Evolutionary conservation across 495 filamentous ascomycete genomes (phyloP).

Genomic region (Penicillium antarcticum): DNA sequence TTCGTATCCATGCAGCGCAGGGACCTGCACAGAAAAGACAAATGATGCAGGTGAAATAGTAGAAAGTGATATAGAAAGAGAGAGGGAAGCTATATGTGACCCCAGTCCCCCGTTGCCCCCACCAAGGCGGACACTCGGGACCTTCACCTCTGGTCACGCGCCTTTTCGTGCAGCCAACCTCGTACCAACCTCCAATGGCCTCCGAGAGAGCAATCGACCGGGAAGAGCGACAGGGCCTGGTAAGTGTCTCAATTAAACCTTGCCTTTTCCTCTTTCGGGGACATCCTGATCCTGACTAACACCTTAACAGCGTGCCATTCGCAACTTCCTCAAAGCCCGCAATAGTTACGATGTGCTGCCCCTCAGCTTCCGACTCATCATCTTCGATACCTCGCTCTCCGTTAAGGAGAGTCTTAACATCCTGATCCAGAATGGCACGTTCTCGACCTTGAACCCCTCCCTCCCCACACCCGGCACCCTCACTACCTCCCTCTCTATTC

Average conservation of each 20-base stretch:
- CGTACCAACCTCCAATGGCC: conserved; percentile 71
- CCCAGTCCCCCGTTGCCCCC: background rate
- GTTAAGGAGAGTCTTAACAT: conserved; percentile 98
- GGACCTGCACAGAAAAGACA: too few species aligned
- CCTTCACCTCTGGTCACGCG: conserved; percentile 43
- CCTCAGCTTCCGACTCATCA: conserved; percentile 93
- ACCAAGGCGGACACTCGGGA: conserved; percentile 29
- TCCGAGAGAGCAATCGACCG: conserved; percentile 73
- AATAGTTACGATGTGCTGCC: conserved; percentile 98
- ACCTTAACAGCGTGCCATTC: conserved; percentile 68
- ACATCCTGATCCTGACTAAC: conserved; percentile 33
- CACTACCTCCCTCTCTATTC: conserved; percentile 3
- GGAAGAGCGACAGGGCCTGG: conserved; percentile 91
- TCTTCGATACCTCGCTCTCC: conserved; percentile 90
- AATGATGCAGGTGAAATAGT: too few species aligned
- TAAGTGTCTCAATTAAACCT: conserved; percentile 46
- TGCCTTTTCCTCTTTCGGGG: conserved; percentile 10
- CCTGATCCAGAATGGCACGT: conserved; percentile 90
- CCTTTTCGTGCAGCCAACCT: conserved; percentile 74
- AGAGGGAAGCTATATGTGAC: too few species aligned
- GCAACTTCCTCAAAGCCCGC: conserved; percentile 94
- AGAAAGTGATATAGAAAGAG: too few species aligned
- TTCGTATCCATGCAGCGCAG: too few species aligned
- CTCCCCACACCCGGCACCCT: background rate
- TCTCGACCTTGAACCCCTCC: background rate